A percentile compares a stretch with the other conserved stretches of the same genome.
These are phyloP conservation scores for Diphasiastrum complanatum DNA, from an alignment of 83 land plant species.

Conservation along the genomic window DNA sequence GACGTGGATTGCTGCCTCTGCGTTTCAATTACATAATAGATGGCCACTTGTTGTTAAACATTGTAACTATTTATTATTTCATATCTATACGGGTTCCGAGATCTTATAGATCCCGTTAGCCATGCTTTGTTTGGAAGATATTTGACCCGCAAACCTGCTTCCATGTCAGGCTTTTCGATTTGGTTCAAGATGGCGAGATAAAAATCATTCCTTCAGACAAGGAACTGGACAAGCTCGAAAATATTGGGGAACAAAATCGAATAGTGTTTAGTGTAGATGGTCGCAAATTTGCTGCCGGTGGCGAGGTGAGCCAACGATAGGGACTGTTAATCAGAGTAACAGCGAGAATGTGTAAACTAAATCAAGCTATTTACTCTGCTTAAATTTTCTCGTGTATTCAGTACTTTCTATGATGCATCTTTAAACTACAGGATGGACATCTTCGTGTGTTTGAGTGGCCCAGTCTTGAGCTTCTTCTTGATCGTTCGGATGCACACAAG, in stretches of 20 bases:
- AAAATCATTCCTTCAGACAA: constrained; percentile 34
- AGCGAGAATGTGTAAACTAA: neutral
- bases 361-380: neutral
- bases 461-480: constrained; percentile 43
- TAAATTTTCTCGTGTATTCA: neutral
- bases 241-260: constrained; percentile 52
- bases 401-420: neutral
- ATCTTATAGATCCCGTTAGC: no score
- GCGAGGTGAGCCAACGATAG: constrained; percentile 52
- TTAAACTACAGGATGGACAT: constrained; percentile 48
- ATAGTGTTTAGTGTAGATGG: constrained; percentile 48
- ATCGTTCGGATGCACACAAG: constrained; percentile 39
- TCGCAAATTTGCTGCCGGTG: constrained; percentile 51
- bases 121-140: neutral
- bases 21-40: no score
- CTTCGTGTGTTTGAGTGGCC: constrained; percentile 75
- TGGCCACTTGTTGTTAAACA: no score
- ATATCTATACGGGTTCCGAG: no score
- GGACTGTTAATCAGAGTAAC: no score
- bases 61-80: no score
- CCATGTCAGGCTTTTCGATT: neutral
- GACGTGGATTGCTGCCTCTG: no score
- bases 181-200: constrained; percentile 4
- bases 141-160: neutral
- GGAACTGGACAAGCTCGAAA: constrained; percentile 32